Base-by-base conservation (phyloP, 345 rosid species). In the Odontarrhena argentea region DNA sequence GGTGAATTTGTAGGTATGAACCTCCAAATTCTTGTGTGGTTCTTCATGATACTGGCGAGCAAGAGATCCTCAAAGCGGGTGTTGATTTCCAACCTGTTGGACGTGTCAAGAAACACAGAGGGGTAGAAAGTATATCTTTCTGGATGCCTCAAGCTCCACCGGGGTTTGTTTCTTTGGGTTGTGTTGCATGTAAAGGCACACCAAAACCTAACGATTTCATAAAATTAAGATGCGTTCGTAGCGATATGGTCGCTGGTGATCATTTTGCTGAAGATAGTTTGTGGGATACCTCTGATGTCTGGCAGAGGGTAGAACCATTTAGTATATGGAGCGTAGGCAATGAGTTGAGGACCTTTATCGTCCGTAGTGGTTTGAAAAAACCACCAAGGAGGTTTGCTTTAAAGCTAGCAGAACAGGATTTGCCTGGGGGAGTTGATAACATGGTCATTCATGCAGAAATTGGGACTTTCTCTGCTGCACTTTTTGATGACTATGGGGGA, bases 121-220 rank as follows among this genome's bases (percentile, higher is more conserved):
- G 95, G 70, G 76, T 87, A 77, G 97, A 91, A 45, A 82, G 65
- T 76, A 81, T 91, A 63, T 84, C 92, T 35, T 94, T 94, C 75
- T 94, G 96, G 95, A 81, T 91, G 85, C 99, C 96, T 70, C 91
- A 82, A 78, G 89, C 99, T 49, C 97, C 97, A 28, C 92, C 95
- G 7, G 96, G 99, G 25, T 94, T 85, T 78, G 91, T 94, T 79
- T 82, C 99, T 36, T 80, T 94, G 73, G 99, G 99, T 44, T 94
- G 91, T 74, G 68, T 94, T 59, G 96, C 91, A 64, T 82, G 82
- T 69, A 88, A 84, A 83, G 85, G 87, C 65, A 38, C 87, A 28
- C 93, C 92, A 9, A 91, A 88, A 75, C 81, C 77, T 58, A 10
- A 63, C 42, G 92, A 88, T 66, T 79, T 88, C 63, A 69, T 78